Base-by-base conservation (phyloP, 2,329 filamentous ascomycete species). In the Onygenales sp. region DNA sequence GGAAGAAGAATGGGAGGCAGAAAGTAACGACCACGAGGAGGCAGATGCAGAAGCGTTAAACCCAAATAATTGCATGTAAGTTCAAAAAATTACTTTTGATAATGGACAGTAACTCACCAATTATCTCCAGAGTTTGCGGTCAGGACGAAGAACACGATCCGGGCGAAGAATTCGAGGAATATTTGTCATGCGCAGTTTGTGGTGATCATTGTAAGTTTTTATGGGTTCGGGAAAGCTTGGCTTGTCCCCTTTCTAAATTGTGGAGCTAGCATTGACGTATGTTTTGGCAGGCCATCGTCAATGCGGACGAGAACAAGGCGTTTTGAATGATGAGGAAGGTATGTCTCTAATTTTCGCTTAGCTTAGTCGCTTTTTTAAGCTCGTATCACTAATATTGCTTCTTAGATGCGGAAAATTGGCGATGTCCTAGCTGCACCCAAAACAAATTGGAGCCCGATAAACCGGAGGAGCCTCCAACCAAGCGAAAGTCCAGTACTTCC, bases 71-170 rank as follows among this genome's bases (percentile, higher is more conserved):
- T 87, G 83, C 82, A 77, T 85, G 83, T 86, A 72, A 75, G 62
- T 67, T 13, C 36, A 37, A 43, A 45, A 53, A 52, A 2, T 9
- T 4, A 14, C 17, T 17, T 11, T 7, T 13, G 32, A 8, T 39
- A 70, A 55, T 44, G 43, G 50, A 34, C 44, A 42, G 31, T 54
- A 61, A 55, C 66, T 75, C 56, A 70, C 55, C 54, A 56, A 50
- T 53, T 51, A 58, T 49, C 51, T 76, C 69, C 71, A 86, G 89
- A 59, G 94, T 92, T 63, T 96, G 91, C 72, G 83, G 84, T 53
- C 79, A 88, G 66, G 84, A 87, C 59, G 88, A 94, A 70, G 87
- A 93, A 52, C 78, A 92, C 58, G 88, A 92, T 61, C 87, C 88
- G 1, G 84, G 81, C 58, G 86, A 88, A 59, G 87, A 91, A 58